Conservation (phyloP, 306 rosid genomes). For the Rosa lucieae region DNA sequence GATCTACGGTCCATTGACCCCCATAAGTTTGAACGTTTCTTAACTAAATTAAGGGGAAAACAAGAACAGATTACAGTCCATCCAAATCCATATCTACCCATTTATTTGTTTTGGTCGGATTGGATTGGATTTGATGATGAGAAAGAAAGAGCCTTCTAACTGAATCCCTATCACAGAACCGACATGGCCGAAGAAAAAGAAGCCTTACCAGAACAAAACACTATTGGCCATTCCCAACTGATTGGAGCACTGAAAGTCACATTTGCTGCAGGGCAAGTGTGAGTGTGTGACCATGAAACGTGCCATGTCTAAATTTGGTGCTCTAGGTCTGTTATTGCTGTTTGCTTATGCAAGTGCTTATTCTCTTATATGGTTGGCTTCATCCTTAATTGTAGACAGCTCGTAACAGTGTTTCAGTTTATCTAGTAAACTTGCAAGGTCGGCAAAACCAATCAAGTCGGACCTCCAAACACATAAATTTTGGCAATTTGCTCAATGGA, state of each 20-base stretch:
- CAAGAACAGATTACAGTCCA: background rate
- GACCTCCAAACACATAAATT: background rate
- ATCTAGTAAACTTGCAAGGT: background rate
- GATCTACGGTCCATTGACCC: background rate
- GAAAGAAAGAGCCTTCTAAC: background rate
- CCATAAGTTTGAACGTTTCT: background rate
- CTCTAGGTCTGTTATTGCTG: background rate
- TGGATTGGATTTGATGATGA: background rate
- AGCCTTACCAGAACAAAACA: background rate
- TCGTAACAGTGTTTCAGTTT: background rate
- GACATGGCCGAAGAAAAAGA: background rate
- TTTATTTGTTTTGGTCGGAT: background rate
- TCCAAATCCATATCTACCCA: background rate
- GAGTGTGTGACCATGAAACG: slow-evolving; percentile 5
- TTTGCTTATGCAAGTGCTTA: background rate
- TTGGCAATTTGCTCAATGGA: background rate
- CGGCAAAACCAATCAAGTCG: background rate
- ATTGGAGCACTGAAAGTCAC: slow-evolving; percentile 4
- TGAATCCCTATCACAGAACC: background rate
- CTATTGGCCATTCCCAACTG: background rate
- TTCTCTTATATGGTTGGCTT: background rate
- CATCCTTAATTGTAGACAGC: background rate
- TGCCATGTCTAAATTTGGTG: slow-evolving; percentile 7
- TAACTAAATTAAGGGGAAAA: background rate
- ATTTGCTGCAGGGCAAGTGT: background rate